Conservation (phyloP, 805 yeast species). For the Sungouiella thailandica region DNA sequence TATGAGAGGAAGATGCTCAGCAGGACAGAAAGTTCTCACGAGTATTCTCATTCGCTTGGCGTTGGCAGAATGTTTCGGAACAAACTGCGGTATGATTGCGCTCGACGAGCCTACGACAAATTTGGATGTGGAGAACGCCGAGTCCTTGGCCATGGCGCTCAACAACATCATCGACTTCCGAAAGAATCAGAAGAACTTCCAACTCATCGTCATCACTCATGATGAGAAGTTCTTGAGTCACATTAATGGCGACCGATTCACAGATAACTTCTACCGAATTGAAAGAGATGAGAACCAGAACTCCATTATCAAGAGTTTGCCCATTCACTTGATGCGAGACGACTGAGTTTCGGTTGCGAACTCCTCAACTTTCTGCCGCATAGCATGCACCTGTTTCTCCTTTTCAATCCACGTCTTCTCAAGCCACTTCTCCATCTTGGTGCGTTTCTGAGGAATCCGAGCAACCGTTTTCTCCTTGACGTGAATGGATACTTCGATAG, state of each 20-base stretch:
- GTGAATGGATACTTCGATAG: conserved; percentile 41
- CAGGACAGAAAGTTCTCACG: conserved; percentile 95
- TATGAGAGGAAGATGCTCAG: conserved; percentile 97
- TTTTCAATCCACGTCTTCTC: conserved; percentile 71
- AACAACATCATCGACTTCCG: conserved; percentile 71
- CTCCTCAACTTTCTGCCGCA: not conserved
- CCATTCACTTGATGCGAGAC: conserved; percentile 36
- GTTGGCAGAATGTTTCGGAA: conserved; percentile 91
- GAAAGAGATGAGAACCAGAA: conserved; percentile 76
- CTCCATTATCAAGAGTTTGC: conserved; percentile 59
- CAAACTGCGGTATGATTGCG: conserved; percentile 92
- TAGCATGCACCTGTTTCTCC: conserved; percentile 35
- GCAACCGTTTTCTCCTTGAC: conserved; percentile 42
- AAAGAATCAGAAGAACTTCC: conserved; percentile 79
- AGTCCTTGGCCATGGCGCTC: conserved; percentile 78
- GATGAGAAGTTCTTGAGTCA: conserved; percentile 85
- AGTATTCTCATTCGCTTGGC: conserved; percentile 88
- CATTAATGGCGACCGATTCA: conserved; percentile 79
- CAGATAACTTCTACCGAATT: conserved; percentile 83
- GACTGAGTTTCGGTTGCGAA: conserved; percentile 8
- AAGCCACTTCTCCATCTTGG: conserved; percentile 66
- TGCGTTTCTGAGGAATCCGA: conserved; percentile 48
- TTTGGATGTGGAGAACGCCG: conserved; percentile 83
- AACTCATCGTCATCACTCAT: conserved; percentile 91
- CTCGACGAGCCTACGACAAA: conserved; percentile 98